Conservation (phyloP, 192 early-diverging fungal genomes). For the Gaertneriomyces sp. region DNA sequence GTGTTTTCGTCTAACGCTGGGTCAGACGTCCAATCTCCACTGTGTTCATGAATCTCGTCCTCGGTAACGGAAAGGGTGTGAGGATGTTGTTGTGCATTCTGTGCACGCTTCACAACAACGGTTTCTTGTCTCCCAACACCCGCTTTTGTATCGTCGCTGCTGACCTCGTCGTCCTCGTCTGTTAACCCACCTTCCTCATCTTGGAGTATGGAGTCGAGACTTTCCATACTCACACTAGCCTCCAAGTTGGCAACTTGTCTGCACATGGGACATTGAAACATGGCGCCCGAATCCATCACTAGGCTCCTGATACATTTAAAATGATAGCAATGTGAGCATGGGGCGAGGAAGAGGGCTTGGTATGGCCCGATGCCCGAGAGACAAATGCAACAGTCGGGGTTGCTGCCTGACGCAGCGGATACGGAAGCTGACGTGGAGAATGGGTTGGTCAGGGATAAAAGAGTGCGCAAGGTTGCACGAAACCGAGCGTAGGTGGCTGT, state of each 20-base stretch:
- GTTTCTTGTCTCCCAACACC: too few relatives aligned
- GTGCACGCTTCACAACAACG: too few relatives aligned
- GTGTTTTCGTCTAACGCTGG: too few relatives aligned
- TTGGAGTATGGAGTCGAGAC: conserved; percentile 4
- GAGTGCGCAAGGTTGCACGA: conserved; percentile 28
- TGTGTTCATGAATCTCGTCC: too few relatives aligned
- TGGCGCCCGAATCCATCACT: conserved; percentile 60
- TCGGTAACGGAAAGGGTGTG: too few relatives aligned
- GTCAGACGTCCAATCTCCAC: too few relatives aligned
- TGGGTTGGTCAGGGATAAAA: conserved; percentile 45
- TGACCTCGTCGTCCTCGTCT: too few relatives aligned
- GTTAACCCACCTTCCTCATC: too few relatives aligned
- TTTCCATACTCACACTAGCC: conserved; percentile 40
- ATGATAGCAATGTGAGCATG: conserved; percentile 89
- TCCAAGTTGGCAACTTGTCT: conserved; percentile 80
- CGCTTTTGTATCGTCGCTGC: too few relatives aligned
- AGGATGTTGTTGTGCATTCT: too few relatives aligned
- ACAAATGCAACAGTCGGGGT: conserved; percentile 80
- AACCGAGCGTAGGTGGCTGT: conserved; percentile 17
- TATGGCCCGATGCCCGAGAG: conserved; percentile 78
- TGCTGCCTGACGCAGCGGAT: background rate
- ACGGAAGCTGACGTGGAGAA: conserved; percentile 17
- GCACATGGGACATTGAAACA: conserved; percentile 85
- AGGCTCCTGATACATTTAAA: conserved; percentile 81
- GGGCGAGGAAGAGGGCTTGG: conserved; percentile 86